Evolutionary conservation across 208 protist species (phyloP), one percentile per base, ranked within the genome.

Genomic region (Crithidia brevicula): DNA sequence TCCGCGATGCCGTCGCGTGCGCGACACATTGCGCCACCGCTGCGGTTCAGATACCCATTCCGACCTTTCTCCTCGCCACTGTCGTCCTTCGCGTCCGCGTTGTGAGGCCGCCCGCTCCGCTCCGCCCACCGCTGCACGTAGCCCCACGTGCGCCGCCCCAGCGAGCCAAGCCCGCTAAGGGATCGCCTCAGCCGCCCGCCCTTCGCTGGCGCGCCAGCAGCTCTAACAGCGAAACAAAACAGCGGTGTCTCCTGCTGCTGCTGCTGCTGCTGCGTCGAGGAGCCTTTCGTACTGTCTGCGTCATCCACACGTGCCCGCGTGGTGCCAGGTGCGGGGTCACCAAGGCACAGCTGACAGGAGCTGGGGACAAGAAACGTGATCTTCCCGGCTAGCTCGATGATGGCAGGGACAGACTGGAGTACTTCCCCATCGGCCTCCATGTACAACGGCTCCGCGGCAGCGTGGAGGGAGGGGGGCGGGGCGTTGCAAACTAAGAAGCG

Each of bases 401-500:
- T 67, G n/a, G 87, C 87, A 4, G 90, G 90, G 0, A 91, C 71
- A 11, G 65, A 49, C 50, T 93, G 85, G 11, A 86, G 51, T 15
- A 93, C 51, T 60, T 95, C 87, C 4, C 90, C 90, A 61, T 95
- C 90, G 2, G 87, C 83, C 62, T 95, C 86, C 68, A 85, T 72
- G 63, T 52, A 76, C 18, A 86, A 18, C 36, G 53, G 31, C 16
- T 74, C 71, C 25, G 15, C 49, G 11, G 25, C 49, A 15, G 27
- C 16, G 61, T 54, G 49, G 25, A 27, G 25, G 0, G 31, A 34
- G 18, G 22, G 16, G 4, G 70, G 46, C 7, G 52, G 33, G 20
- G 23, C 22, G 38, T 28, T 65, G 36, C 42, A 79, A 2, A 93
- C 70, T 13, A 93, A 59, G 63, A 86, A 94, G 18, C 91, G 83